Conservation (phyloP, 768 basidiomycete species). For the Mrakia blollopis region DNA sequence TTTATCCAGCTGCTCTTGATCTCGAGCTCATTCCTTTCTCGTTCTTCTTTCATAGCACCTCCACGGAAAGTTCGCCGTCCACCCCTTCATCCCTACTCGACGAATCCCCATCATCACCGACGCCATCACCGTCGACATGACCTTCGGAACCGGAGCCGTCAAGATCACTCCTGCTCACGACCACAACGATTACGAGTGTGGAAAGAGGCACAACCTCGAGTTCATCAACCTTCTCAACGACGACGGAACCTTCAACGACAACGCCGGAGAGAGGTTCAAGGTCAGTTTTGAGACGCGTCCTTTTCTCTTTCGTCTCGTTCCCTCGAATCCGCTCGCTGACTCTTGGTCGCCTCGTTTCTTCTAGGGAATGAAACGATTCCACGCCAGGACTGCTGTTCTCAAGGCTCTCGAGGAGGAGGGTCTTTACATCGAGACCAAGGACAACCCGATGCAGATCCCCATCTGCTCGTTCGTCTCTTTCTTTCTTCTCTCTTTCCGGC, state of each 20-base stretch:
- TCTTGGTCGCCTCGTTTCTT: not conserved
- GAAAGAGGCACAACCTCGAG: slow-evolving; percentile 73
- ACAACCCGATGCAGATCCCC: slow-evolving; percentile 96
- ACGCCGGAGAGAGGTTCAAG: slow-evolving; percentile 74
- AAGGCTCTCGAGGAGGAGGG: slow-evolving; percentile 77
- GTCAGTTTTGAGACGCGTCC: slow-evolving; percentile 41
- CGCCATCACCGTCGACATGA: slow-evolving; percentile 78
- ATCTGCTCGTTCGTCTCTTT: slow-evolving; percentile 64
- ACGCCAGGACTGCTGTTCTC: slow-evolving; percentile 76
- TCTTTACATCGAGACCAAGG: slow-evolving; percentile 81
- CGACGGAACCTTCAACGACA: slow-evolving; percentile 89
- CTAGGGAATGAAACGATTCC: slow-evolving; percentile 96
- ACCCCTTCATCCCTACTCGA: slow-evolving; percentile 78
- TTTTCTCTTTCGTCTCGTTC: not conserved
- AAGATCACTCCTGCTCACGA: slow-evolving; percentile 99
- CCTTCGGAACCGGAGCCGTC: slow-evolving; percentile 95
- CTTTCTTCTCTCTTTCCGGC: not conserved
- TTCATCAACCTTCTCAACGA: slow-evolving; percentile 95
- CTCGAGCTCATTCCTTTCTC: not conserved
- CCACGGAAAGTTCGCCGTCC: slow-evolving; percentile 81
- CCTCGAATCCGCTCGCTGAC: not conserved
- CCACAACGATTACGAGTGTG: slow-evolving; percentile 93
- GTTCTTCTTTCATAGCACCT: slow-evolving; percentile 58
- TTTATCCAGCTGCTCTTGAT: too few species aligned
- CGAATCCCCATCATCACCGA: slow-evolving; percentile 84